Evolutionary conservation across 2,329 filamentous ascomycete species (phyloP).

Genomic region (Tolypocladium tropicale): DNA sequence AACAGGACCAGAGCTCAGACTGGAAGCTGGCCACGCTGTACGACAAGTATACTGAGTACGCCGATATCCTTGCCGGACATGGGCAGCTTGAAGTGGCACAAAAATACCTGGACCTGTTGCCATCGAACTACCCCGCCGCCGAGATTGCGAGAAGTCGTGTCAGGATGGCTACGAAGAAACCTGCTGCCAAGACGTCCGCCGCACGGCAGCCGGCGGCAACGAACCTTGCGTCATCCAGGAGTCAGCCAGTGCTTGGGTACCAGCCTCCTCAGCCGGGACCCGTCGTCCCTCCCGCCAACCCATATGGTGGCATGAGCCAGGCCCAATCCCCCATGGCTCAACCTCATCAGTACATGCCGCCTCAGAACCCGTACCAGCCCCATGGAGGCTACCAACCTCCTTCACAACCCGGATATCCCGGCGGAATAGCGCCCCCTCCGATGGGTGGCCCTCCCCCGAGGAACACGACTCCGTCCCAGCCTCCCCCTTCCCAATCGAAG

Average conservation of each 20-base stretch:
- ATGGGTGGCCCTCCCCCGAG: slow-evolving; percentile 34
- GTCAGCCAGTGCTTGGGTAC: slow-evolving; percentile 32
- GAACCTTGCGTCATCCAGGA: slow-evolving; percentile 24
- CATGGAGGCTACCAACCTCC: slow-evolving; percentile 42
- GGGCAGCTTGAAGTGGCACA: slow-evolving; percentile 80
- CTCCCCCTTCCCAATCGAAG: slow-evolving; percentile 59
- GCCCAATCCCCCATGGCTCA: slow-evolving; percentile 15
- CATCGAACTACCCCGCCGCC: slow-evolving; percentile 72
- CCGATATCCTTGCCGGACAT: slow-evolving; percentile 85
- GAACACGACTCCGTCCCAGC: slow-evolving; percentile 55
- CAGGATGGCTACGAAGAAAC: slow-evolving; percentile 63
- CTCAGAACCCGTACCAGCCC: slow-evolving; percentile 25
- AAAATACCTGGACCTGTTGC: slow-evolving; percentile 83
- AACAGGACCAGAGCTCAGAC: slow-evolving; percentile 58
- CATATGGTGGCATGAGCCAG: slow-evolving; percentile 12
- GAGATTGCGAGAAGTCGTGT: slow-evolving; percentile 80
- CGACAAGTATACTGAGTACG: slow-evolving; percentile 93
- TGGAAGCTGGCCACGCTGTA: slow-evolving; percentile 90
- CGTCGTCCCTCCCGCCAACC: slow-evolving; percentile 16
- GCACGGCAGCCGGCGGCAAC: slow-evolving; percentile 18
- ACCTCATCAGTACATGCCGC: slow-evolving; percentile 25
- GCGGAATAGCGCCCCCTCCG: slow-evolving; percentile 22
- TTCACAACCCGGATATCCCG: slow-evolving; percentile 25
- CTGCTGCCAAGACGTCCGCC: slow-evolving; percentile 14
- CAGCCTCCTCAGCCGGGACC: slow-evolving; percentile 33